Percentiles rank a stretch among this genome's conserved stretches.
Conservation (phyloP, 495 filamentous ascomycete species). For the Pyrenula massariospora region DNA sequence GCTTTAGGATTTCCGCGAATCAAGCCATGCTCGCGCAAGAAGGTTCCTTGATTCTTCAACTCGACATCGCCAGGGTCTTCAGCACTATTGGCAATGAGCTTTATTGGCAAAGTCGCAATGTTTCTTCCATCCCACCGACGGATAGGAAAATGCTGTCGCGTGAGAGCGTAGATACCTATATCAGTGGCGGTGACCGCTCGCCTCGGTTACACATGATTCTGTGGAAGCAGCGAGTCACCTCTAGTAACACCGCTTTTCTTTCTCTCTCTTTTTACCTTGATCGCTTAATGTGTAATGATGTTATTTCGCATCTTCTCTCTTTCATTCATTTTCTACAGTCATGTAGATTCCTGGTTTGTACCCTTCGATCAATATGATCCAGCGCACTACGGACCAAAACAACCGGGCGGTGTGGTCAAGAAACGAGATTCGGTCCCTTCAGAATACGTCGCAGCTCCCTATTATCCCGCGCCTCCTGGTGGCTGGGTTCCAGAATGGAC, state of each 20-base stretch:
- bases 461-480: slow-evolving; percentile 80
- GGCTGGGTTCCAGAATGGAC: slow-evolving; percentile 59
- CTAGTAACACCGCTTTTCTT: neutral
- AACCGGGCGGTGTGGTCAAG: neutral
- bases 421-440: neutral
- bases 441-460: slow-evolving; percentile 40
- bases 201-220: neutral
- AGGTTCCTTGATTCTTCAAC: too few relatives aligned
- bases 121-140: neutral
- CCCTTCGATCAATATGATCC: neutral
- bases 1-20: too few relatives aligned
- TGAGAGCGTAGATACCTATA: neutral
- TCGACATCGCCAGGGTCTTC: too few relatives aligned
- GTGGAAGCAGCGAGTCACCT: too few relatives aligned
- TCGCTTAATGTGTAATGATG: neutral
- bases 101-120: neutral
- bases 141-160: neutral
- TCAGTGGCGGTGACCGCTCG: neutral
- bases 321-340: neutral
- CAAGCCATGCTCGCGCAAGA: too few relatives aligned
- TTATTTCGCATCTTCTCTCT: neutral
- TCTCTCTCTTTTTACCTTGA: neutral
- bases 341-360: neutral
- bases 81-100: neutral
- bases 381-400: neutral